phyloP scores from a whole-genome alignment of 805 yeast genomes.

The Cyberlindnera samutprakarnensis region DNA sequence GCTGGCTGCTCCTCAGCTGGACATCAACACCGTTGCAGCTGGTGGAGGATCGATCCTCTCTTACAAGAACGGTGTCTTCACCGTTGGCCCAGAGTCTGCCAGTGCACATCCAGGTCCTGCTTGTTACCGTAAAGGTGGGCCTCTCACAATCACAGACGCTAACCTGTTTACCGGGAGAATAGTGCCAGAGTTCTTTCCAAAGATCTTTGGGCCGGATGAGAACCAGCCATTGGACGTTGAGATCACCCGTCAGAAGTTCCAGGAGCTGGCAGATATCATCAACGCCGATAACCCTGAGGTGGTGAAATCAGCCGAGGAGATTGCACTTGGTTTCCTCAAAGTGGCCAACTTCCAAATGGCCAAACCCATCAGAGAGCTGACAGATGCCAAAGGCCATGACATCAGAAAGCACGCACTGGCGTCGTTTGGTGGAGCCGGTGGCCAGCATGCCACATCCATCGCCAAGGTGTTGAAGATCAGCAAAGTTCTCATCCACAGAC shows the following conservation, averaged over 20 bases:
- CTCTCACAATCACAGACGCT: conserved; percentile 40
- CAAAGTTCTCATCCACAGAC: conserved; percentile 36
- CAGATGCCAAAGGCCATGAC: conserved; percentile 38
- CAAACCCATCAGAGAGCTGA: conserved; percentile 37
- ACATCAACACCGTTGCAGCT: conserved; percentile 31
- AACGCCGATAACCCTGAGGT: conserved; percentile 26
- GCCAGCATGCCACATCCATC: conserved; percentile 38
- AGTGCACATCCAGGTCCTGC: conserved; percentile 43
- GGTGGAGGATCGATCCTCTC: conserved; percentile 30
- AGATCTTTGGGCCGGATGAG: conserved; percentile 39
- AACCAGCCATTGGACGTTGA: conserved; percentile 31
- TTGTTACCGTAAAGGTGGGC: conserved; percentile 41
- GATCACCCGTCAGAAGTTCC: conserved; percentile 27
- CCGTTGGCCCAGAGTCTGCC: conserved; percentile 42
- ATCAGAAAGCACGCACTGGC: conserved; percentile 36
- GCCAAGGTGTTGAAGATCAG: conserved; percentile 34
- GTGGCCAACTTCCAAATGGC: conserved; percentile 42
- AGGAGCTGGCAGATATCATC: conserved; percentile 29
- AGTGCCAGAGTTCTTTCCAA: conserved; percentile 34
- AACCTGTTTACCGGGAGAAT: conserved; percentile 36
- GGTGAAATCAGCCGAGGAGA: conserved; percentile 32
- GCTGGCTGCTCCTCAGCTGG: conserved; percentile 33
- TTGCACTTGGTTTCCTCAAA: conserved; percentile 38
- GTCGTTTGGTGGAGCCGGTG: conserved; percentile 45
- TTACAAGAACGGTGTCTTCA: conserved; percentile 30